Base-by-base conservation (phyloP, 1,139 yeast genomes). In the Suhomyces yuchorum region DNA sequence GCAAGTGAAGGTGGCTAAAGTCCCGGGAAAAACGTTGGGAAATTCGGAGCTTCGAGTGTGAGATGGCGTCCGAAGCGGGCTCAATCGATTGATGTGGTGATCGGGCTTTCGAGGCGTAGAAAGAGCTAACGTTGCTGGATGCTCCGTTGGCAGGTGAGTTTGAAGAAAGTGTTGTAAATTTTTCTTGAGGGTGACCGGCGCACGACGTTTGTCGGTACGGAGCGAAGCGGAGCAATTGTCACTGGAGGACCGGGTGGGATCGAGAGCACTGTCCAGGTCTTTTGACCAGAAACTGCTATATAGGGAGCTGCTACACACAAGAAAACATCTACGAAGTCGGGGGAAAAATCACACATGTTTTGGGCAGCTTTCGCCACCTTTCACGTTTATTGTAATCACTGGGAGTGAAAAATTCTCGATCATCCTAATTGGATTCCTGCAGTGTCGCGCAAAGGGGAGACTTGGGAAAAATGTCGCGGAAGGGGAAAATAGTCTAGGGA, bases 101-200 rank as follows among this genome's bases (percentile, higher is more conserved):
- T 38, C 17, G 41, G 34, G 23, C 39, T 23, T 28, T 26, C 12
- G 22, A 17, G 34, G 28, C 26, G 34, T 26, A 19, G 8, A 18
- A 26, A 17, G 44, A 34, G 28, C 39, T 41, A 41, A 35, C 44
- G 44, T 41, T 41, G 44, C 44, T 34, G 23, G 34, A 26, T 42
- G 46, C 49, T 46, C 26, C 42, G 46, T 46, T 46, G 49, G 48
- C 44, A 37, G 44, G 23, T 35, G 37, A 12, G 20, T 24, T 14
- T 18, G 39, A 18, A 19, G 34, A 26, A 24, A 28, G 26, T 23
- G 39, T 33, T 40, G 43, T 42, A 46, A 42, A 42, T 46, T 46
- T 46, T 46, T 46, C 49, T 46, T 32, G 11, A 35, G 40, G 37
- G 35, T 24, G 43, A 33, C 6, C 11, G 18, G 44, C 39, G 37